A percentile compares a stretch with the other conserved stretches of the same genome.
Conservation (phyloP, 257 asterid species). For the Anisodus acutangulus region DNA sequence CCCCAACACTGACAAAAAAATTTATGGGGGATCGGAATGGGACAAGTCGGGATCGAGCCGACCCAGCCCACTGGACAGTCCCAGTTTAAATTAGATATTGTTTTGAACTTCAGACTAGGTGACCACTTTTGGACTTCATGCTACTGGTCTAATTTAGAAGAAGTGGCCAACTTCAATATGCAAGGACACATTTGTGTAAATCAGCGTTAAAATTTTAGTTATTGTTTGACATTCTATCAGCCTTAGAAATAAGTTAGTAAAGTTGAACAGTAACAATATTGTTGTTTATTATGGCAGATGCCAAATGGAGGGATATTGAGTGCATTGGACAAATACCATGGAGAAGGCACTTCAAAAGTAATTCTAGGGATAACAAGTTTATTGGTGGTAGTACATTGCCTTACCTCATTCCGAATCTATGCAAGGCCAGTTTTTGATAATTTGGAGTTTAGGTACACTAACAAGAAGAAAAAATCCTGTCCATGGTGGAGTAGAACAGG, state of each 20-base stretch:
- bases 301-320: constrained; percentile 76
- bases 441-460: constrained; percentile 78
- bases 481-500: constrained; percentile 78
- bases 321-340: constrained; percentile 70
- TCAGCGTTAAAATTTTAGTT: neutral
- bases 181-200: neutral
- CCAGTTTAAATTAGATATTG: too few species aligned
- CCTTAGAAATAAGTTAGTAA: neutral
- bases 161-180: neutral
- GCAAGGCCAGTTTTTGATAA: constrained; percentile 96
- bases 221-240: neutral
- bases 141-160: neutral
- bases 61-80: too few species aligned
- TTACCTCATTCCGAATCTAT: constrained; percentile 85
- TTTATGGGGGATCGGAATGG: too few species aligned
- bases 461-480: constrained; percentile 69
- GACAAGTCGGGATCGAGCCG: too few species aligned
- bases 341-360: constrained; percentile 54
- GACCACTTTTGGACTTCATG: neutral
- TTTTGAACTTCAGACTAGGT: neutral
- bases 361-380: constrained; percentile 63
- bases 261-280: neutral
- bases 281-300: constrained; percentile 49
- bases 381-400: constrained; percentile 68
- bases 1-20: too few species aligned